Evolutionary conservation across 1,139 yeast species (phyloP).

Genomic region (Yamadazyma kanchanaburiensis): DNA sequence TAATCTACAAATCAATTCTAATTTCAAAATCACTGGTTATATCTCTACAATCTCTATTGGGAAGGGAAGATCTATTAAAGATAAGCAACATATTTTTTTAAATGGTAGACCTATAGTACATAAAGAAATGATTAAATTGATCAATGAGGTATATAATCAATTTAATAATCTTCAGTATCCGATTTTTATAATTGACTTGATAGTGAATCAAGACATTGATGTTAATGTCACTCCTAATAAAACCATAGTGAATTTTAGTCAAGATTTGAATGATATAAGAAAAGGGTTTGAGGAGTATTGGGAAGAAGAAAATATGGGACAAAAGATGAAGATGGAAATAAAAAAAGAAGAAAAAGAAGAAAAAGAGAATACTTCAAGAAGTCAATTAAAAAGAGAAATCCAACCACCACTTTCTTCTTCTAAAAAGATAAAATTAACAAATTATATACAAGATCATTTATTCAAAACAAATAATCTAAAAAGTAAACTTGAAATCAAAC

Average conservation of each 20-base stretch:
- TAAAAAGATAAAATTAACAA: slow-evolving; percentile 1
- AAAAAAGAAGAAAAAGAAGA: neutral
- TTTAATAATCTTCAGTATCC: slow-evolving; percentile 78
- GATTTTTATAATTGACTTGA: slow-evolving; percentile 60
- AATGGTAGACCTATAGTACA: slow-evolving; percentile 73
- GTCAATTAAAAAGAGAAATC: neutral
- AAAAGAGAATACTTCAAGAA: neutral
- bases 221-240: slow-evolving; percentile 92
- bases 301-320: slow-evolving; percentile 9
- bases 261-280: slow-evolving; percentile 4
- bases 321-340: slow-evolving; percentile 3
- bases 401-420: neutral
- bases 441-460: slow-evolving; percentile 2
- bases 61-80: slow-evolving; percentile 57
- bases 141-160: slow-evolving; percentile 70
- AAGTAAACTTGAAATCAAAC: neutral
- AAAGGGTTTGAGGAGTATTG: slow-evolving; percentile 5
- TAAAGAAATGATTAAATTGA: slow-evolving; percentile 52
- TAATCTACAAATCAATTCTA: slow-evolving; percentile 23
- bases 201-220: slow-evolving; percentile 56
- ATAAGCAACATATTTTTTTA: slow-evolving; percentile 70
- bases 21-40: slow-evolving; percentile 49
- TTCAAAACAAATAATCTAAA: slow-evolving; percentile 9
- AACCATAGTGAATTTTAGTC: slow-evolving; percentile 5
- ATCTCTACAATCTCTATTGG: slow-evolving; percentile 80